Base-by-base conservation (phyloP, 305 asterid species). In the Solanum hybrid region DNA sequence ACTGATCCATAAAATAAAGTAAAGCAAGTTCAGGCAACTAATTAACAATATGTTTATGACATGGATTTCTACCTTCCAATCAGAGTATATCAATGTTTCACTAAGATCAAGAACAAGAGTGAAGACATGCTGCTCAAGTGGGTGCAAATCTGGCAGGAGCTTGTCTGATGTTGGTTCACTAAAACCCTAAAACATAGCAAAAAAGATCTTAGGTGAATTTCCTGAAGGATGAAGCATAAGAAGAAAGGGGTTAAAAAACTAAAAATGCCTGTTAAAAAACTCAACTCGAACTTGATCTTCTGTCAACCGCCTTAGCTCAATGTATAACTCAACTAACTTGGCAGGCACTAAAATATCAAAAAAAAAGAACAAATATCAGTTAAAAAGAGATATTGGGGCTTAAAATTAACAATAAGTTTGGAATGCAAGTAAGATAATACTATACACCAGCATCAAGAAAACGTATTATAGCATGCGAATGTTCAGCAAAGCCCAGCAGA, bases 141-240 rank as follows among this genome's bases (percentile, higher is more conserved):
- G 98, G 87, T 94, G 94, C 92, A 97, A 92, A 93, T 97, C 99
- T 24, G 99, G 98, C 78, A 96, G 97, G 76, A 97, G 99, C 95
- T 96, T 94, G 73, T 97, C 99, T 51, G 99, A 96, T 67, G 94
- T 93, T 86, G 99, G 99, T 91, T 97, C 99, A 42, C 96, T 93
- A 81, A 92, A 97, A 87, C 95, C 99, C 99, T 96, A 92, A n/a
- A 74, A 88, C 57, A 86, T 77, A 84, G 76, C 46, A 57, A 31
- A 85, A 22, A 29, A 51, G 6, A 51, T 84, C 31, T 18, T 22
- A 84, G 42, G 76, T 85, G 75, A 85, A 85, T 11, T 85, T 85
- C 31, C 22, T 33, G 76, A 85, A 51, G 33, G n/a, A 4, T 57
- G 76, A 85, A 85, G 33, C 76, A 31, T 57, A 31, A 84, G 76